Percentiles rank a stretch among this genome's conserved stretches.
Evolutionary conservation across 2,329 filamentous ascomycete species (phyloP).

Genomic region (Nannizziopsis barbatae): DNA sequence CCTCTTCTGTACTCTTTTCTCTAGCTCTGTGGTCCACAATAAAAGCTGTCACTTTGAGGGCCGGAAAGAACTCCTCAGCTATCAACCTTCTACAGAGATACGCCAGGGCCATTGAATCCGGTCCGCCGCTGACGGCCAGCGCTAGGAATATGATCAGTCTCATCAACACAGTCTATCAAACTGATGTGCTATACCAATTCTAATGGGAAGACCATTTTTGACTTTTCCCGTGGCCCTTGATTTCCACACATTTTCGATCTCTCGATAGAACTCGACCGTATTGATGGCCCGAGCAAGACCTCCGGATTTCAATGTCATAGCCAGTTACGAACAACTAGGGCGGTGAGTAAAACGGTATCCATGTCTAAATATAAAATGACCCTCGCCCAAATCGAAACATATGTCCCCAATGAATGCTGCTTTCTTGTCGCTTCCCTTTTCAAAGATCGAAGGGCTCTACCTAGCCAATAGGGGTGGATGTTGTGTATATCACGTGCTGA

Average conservation of each 20-base stretch:
- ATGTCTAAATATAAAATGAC: too few relatives aligned
- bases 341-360: not conserved
- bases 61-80: conserved; percentile 22
- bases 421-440: too few relatives aligned
- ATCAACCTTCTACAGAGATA: conserved; percentile 50
- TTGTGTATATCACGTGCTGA: too few relatives aligned
- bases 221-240: conserved; percentile 36
- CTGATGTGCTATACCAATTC: conserved; percentile 9
- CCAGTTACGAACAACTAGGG: not conserved
- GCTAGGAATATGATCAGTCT: conserved; percentile 35
- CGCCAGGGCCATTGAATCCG: conserved; percentile 95
- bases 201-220: not conserved
- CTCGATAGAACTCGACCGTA: conserved; percentile 37
- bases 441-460: too few relatives aligned
- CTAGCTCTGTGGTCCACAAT: conserved; percentile 53
- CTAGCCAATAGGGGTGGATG: too few relatives aligned
- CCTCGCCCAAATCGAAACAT: too few relatives aligned
- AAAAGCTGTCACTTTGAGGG: conserved; percentile 40
- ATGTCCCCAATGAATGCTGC: too few relatives aligned
- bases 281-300: conserved; percentile 21
- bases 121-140: conserved; percentile 79
- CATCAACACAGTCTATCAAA: not conserved
- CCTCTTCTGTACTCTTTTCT: conserved; percentile 45
- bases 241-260: conserved; percentile 29
- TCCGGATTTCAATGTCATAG: conserved; percentile 17